Conservation (phyloP, 225 moss, liverwort and hornwort genomes). For the Climacium dendroides region DNA sequence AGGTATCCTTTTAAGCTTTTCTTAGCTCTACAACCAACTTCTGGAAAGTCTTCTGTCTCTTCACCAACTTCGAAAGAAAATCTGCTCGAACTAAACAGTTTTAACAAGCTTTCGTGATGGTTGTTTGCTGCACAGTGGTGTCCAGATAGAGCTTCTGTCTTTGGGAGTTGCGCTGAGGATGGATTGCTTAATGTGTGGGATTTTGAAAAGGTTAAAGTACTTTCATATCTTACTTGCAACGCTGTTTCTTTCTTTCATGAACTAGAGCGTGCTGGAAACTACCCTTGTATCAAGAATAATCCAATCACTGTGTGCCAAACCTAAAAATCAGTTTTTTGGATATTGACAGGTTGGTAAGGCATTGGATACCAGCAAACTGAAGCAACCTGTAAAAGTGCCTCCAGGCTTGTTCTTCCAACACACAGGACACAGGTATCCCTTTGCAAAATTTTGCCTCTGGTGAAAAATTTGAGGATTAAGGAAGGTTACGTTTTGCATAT, state of each 20-base stretch:
- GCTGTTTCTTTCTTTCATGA: neutral
- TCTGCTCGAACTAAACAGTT: neutral
- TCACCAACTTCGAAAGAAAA: neutral
- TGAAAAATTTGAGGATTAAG: neutral
- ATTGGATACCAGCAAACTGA: constrained; percentile 28
- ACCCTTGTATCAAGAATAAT: neutral
- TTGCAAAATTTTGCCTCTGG: neutral
- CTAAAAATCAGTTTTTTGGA: neutral
- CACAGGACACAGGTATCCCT: constrained; percentile 70
- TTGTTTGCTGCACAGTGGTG: constrained; percentile 64
- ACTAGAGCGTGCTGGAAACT: neutral
- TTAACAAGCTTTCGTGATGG: neutral
- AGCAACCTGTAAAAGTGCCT: constrained; percentile 37
- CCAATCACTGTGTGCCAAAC: neutral
- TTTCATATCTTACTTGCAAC: neutral
- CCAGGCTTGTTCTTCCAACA: constrained; percentile 86
- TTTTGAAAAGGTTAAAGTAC: constrained; percentile 42
- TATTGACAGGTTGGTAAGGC: constrained; percentile 40
- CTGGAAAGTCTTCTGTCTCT: neutral
- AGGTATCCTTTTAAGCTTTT: constrained; percentile 22
- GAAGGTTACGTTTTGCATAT: neutral
- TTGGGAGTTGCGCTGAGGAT: constrained; percentile 97
- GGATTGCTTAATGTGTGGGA: constrained; percentile 90
- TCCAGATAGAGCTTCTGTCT: constrained; percentile 84
- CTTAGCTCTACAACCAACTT: neutral